Evolutionary conservation across 2,329 filamentous ascomycete species (phyloP).

Genomic region (Fusarium lyarnte): DNA sequence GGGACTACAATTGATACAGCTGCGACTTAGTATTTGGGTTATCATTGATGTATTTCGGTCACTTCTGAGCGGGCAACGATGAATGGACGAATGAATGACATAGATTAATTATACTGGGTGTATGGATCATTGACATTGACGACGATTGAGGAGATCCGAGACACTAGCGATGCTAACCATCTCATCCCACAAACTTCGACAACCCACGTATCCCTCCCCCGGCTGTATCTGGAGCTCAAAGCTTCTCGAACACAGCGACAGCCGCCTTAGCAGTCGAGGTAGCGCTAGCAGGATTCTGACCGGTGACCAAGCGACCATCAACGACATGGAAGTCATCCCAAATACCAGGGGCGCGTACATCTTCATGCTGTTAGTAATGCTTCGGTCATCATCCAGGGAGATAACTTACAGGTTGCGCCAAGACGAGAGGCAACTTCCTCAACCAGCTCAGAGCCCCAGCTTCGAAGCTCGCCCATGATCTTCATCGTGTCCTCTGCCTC

Average conservation of each 20-base stretch:
- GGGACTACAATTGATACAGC: background rate
- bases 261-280: constrained; percentile 5
- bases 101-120: accelerated
- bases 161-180: accelerated
- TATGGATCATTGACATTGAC: accelerated
- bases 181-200: background rate
- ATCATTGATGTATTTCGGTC: accelerated
- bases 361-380: background rate
- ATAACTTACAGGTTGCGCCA: constrained; percentile 6
- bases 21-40: background rate
- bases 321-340: constrained; percentile 17
- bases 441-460: constrained; percentile 4
- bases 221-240: background rate
- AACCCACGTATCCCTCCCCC: too few species aligned
- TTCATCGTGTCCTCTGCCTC: constrained; percentile 4
- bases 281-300: constrained; percentile 17
- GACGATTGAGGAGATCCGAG: too few species aligned
- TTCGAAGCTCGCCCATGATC: constrained; percentile 3
- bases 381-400: accelerated
- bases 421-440: constrained; percentile 8
- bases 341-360: background rate
- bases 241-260: background rate
- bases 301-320: constrained; percentile 11
- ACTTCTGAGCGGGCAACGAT: accelerated
- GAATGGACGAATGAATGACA: background rate